Percentiles rank a stretch among this genome's conserved stretches.
Conservation (phyloP, 805 yeast species). For the Ogataea zsoltii region DNA sequence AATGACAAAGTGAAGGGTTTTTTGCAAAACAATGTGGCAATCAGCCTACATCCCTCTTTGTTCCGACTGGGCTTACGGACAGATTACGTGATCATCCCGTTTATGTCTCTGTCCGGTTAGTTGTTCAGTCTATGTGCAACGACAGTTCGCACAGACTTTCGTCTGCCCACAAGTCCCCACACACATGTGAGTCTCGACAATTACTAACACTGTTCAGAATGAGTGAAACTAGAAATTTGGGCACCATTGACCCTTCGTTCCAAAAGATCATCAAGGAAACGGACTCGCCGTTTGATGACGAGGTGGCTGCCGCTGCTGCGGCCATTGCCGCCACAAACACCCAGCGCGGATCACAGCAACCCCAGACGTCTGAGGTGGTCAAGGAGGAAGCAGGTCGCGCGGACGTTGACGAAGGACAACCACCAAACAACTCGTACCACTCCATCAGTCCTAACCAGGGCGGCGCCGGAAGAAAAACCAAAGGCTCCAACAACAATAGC, state of each 20-base stretch:
- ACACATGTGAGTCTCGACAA: too few relatives aligned
- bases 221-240: conserved; percentile 15
- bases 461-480: conserved; percentile 1
- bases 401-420: too few relatives aligned
- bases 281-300: conserved; percentile 6
- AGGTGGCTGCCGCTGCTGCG: conserved; percentile 38
- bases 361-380: neutral
- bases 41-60: neutral
- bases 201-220: conserved; percentile 14
- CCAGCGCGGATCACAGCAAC: neutral
- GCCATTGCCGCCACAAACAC: conserved; percentile 26
- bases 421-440: conserved; percentile 4
- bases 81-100: neutral
- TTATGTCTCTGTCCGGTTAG: too few relatives aligned
- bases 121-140: too few relatives aligned
- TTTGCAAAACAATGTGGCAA: too few relatives aligned
- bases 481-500: conserved; percentile 10
- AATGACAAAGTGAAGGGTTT: too few relatives aligned
- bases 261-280: conserved; percentile 19
- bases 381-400: too few relatives aligned
- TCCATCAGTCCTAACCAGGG: conserved; percentile 9
- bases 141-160: too few relatives aligned
- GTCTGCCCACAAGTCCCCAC: too few relatives aligned
- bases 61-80: neutral
- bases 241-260: conserved; percentile 23